phyloP scores from a whole-genome alignment of 345 rosid species.

The Citrus unshiu region DNA sequence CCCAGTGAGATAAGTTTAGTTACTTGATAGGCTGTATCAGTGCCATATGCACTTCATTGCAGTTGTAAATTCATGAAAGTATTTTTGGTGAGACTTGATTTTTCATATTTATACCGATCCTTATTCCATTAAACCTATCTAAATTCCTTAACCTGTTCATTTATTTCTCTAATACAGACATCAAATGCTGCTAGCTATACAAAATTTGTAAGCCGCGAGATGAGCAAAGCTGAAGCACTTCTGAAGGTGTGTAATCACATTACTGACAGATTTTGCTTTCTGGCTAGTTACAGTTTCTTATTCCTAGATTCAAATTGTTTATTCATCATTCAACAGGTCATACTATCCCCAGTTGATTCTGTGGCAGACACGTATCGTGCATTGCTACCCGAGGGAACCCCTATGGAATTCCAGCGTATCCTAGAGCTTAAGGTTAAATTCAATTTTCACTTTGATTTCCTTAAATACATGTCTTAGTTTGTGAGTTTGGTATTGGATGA shows the following conservation, averaged over 20 bases:
- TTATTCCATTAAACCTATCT: not conserved
- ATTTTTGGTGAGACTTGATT: not conserved
- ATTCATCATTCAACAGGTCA: slow-evolving; percentile 47
- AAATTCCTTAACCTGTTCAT: not conserved
- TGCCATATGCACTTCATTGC: not conserved
- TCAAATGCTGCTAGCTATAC: slow-evolving; percentile 85
- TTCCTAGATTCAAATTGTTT: not conserved
- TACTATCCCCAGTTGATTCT: slow-evolving; percentile 92
- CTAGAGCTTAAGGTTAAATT: slow-evolving; percentile 80
- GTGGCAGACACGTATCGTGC: slow-evolving; percentile 97
- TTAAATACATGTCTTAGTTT: not conserved
- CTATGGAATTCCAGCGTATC: slow-evolving; percentile 97
- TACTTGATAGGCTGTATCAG: not conserved
- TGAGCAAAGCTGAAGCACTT: slow-evolving; percentile 99
- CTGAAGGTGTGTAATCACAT: slow-evolving; percentile 58
- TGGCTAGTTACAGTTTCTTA: not conserved
- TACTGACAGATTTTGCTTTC: not conserved
- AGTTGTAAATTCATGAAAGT: not conserved
- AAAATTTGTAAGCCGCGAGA: slow-evolving; percentile 96
- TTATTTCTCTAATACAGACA: slow-evolving; percentile 43
- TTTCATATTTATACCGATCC: not conserved
- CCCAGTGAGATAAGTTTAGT: not conserved
- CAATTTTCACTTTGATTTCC: not conserved
- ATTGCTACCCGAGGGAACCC: slow-evolving; percentile 94
- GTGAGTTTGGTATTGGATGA: not conserved